A percentile compares a stretch with the other conserved stretches of the same genome.
These are phyloP conservation scores for Thalia dealbata DNA, from an alignment of 176 grass and related monocot species.

Conservation along the genomic window DNA sequence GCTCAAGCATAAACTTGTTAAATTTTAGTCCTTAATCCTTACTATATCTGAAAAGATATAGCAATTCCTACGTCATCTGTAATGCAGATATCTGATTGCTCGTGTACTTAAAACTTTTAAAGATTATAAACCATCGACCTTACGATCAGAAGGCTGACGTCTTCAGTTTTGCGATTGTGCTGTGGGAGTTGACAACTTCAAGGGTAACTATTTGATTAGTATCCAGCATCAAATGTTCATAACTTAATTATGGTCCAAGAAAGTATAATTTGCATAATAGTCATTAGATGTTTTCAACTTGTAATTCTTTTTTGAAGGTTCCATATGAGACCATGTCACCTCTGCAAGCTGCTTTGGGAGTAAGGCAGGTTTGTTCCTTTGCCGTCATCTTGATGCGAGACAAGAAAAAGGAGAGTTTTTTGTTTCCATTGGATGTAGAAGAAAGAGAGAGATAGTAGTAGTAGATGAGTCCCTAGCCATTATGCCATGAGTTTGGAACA, in stretches of 20 bases:
- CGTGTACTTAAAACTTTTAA: slow-evolving; percentile 3
- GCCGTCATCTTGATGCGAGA: neutral
- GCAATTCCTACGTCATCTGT: neutral
- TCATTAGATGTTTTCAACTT: slow-evolving; percentile 6
- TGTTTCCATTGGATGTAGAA: no score
- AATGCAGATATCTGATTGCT: neutral
- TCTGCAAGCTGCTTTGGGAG: slow-evolving; percentile 86
- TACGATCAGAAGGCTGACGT: slow-evolving; percentile 87
- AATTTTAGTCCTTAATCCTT: neutral
- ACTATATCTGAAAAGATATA: neutral
- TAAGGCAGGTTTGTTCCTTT: slow-evolving; percentile 60
- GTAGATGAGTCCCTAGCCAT: no score
- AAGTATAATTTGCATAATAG: neutral
- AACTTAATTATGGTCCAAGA: neutral
- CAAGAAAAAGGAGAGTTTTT: no score
- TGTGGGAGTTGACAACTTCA: slow-evolving; percentile 80
- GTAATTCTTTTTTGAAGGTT: slow-evolving; percentile 37
- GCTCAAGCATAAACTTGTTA: no score
- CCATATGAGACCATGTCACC: slow-evolving; percentile 83
- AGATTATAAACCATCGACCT: slow-evolving; percentile 92
- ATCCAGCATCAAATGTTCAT: neutral
- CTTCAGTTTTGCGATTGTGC: slow-evolving; percentile 88
- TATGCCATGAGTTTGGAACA: no score
- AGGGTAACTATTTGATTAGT: slow-evolving; percentile 38
- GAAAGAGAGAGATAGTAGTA: no score